A percentile compares a stretch with the other conserved stretches of the same genome.
Conservation (phyloP, 2,329 filamentous ascomycete genomes). For the Aspergillus eucalypticola region DNA sequence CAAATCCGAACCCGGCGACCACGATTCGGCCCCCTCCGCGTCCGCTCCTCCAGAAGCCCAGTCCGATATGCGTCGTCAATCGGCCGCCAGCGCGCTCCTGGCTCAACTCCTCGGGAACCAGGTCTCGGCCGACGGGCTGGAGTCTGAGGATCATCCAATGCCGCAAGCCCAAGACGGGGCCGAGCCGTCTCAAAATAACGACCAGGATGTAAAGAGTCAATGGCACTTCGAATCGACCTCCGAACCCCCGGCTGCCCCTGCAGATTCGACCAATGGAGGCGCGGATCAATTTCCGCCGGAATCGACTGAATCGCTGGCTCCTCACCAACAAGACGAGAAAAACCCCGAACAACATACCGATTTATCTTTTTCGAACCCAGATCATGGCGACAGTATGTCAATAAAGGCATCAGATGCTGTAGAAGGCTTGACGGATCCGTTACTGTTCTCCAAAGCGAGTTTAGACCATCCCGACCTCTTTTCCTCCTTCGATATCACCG, state of each 20-base stretch:
- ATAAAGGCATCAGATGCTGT: constrained; percentile 26
- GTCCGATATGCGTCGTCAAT: constrained; percentile 40
- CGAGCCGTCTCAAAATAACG: constrained; percentile 5
- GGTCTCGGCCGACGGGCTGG: constrained; percentile 15
- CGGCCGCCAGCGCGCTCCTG: constrained; percentile 43
- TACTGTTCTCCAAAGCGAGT: constrained; percentile 33
- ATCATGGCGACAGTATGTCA: constrained; percentile 4
- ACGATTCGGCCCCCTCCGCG: constrained; percentile 16
- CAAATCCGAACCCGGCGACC: constrained; percentile 35
- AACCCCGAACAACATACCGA: constrained; percentile 13
- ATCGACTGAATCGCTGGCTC: constrained; percentile 1
- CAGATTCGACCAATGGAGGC: constrained; percentile 12
- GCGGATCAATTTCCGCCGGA: constrained; percentile 14
- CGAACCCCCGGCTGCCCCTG: constrained; percentile 9
- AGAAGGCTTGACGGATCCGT: constrained; percentile 36
- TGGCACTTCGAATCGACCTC: constrained; percentile 15
- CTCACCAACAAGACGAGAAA: constrained; percentile 16
- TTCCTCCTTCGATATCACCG: constrained; percentile 36
- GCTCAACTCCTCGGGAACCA: constrained; percentile 45
- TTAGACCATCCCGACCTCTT: constrained; percentile 38
- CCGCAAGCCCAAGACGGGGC: constrained; percentile 9
- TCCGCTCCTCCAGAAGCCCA: constrained; percentile 27
- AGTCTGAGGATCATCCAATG: constrained; percentile 8
- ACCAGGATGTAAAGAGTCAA: constrained; percentile 14
- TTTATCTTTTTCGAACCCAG: constrained; percentile 15